phyloP scores from a whole-genome alignment of 345 rosid genomes.

The Populus tremula region DNA sequence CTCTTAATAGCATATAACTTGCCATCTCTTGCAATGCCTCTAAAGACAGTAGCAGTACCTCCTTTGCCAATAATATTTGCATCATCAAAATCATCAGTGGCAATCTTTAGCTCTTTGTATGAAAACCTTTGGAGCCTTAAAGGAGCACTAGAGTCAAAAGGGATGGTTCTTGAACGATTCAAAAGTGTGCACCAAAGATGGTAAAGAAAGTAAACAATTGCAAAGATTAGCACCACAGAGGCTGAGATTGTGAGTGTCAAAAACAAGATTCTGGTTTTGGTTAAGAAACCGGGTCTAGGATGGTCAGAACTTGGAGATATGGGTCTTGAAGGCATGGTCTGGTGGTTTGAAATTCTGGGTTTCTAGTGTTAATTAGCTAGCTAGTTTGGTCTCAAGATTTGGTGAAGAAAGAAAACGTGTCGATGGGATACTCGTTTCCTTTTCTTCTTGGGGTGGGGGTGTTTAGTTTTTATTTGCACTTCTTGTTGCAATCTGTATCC shows the following conservation, averaged over 20 bases:
- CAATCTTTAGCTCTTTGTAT: constrained; percentile 70
- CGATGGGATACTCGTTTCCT: neutral
- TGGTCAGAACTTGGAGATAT: constrained; percentile 40
- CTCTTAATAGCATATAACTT: constrained; percentile 80
- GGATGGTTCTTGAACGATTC: constrained; percentile 71
- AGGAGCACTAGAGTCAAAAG: constrained; percentile 60
- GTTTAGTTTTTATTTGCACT: constrained; percentile 1
- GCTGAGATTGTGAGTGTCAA: constrained; percentile 71
- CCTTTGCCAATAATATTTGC: constrained; percentile 81
- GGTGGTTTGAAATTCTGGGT: constrained; percentile 18
- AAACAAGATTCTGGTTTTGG: constrained; percentile 59
- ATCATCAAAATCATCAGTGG: constrained; percentile 69
- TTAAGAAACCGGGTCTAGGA: constrained; percentile 37
- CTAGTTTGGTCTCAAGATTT: constrained; percentile 15
- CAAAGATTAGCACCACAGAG: constrained; percentile 51
- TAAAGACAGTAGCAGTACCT: constrained; percentile 92
- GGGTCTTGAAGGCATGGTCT: constrained; percentile 74
- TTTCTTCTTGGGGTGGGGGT: neutral
- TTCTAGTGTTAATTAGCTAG: neutral
- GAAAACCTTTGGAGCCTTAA: constrained; percentile 67
- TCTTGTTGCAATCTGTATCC: constrained; percentile 32
- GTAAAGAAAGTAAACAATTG: constrained; percentile 74
- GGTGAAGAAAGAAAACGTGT: constrained; percentile 8
- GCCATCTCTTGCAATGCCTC: constrained; percentile 73
- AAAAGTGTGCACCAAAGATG: constrained; percentile 64